A percentile compares a stretch with the other conserved stretches of the same genome.
Evolutionary conservation across 2,329 filamentous ascomycete species (phyloP).

Genomic region (Leptographium lundbergii): DNA sequence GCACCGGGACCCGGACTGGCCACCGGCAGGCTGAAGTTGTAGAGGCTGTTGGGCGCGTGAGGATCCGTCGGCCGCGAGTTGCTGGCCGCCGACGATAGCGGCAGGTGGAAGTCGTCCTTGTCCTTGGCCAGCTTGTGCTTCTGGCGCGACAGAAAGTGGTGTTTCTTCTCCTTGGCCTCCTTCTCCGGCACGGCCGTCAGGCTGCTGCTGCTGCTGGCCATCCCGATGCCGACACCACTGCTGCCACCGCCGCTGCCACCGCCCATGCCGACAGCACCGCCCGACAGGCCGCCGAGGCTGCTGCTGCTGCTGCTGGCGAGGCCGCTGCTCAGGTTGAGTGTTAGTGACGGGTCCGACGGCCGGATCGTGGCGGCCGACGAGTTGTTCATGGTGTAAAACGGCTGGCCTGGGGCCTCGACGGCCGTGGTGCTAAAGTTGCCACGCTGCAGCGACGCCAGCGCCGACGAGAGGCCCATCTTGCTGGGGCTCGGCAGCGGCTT

Average conservation of each 20-base stretch:
- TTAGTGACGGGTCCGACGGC: constrained; percentile 36
- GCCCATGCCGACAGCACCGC: not conserved
- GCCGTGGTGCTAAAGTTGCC: constrained; percentile 61
- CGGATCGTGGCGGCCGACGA: constrained; percentile 66
- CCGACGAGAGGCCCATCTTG: constrained; percentile 55
- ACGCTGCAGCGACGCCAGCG: constrained; percentile 51
- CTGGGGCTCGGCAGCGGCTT: constrained; percentile 61
- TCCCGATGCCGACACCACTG: not conserved
- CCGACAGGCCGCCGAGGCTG: not conserved
- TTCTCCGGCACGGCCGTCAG: constrained; percentile 24
- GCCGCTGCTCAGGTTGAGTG: not conserved
- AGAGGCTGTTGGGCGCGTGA: constrained; percentile 60
- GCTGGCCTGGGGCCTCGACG: constrained; percentile 50
- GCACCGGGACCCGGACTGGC: constrained; percentile 58
- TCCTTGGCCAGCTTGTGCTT: constrained; percentile 58
- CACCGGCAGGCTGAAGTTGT: constrained; percentile 64
- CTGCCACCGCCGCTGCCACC: not conserved
- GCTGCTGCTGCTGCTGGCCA: not conserved
- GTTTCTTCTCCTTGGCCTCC: constrained; percentile 62
- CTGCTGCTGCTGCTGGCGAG: not conserved
- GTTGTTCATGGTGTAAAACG: constrained; percentile 63
- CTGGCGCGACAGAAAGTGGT: constrained; percentile 67
- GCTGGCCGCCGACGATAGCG: constrained; percentile 62
- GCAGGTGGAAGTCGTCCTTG: constrained; percentile 60
- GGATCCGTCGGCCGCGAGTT: constrained; percentile 68